A percentile compares a stretch with the other conserved stretches of the same genome.
Evolutionary conservation across 805 yeast species (phyloP).

Genomic region (Limtongia smithiae): DNA sequence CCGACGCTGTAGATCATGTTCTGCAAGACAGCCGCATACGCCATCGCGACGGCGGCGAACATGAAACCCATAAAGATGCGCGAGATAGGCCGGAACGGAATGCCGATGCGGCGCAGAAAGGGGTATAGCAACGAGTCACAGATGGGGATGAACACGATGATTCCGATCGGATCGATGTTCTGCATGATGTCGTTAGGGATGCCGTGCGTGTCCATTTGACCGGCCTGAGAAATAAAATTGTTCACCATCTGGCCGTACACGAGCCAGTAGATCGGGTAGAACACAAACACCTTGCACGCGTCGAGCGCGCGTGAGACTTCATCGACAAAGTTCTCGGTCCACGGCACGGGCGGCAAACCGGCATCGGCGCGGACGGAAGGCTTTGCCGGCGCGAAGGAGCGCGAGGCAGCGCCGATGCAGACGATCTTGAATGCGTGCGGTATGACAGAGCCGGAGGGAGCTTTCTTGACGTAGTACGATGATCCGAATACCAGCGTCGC

Average conservation of each 20-base stretch:
- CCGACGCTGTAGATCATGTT: constrained; percentile 64
- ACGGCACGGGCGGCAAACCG: constrained; percentile 41
- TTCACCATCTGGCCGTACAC: constrained; percentile 70
- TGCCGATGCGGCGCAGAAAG: constrained; percentile 44
- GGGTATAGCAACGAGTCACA: constrained; percentile 61
- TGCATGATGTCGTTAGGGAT: constrained; percentile 78
- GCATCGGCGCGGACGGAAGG: constrained; percentile 52
- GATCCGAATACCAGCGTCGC: constrained; percentile 51
- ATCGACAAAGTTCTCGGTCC: constrained; percentile 71
- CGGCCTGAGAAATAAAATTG: constrained; percentile 72
- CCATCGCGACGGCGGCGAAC: constrained; percentile 62
- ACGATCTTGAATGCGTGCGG: constrained; percentile 50
- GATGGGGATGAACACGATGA: constrained; percentile 74
- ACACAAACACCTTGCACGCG: constrained; percentile 70
- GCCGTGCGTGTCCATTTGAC: constrained; percentile 68
- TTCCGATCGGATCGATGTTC: constrained; percentile 69
- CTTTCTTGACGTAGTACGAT: constrained; percentile 53
- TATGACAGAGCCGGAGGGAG: constrained; percentile 60
- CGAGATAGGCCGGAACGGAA: constrained; percentile 65
- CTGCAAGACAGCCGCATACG: constrained; percentile 73
- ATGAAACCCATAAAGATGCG: constrained; percentile 69
- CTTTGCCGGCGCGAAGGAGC: constrained; percentile 53
- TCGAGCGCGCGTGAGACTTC: constrained; percentile 61
- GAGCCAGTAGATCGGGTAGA: constrained; percentile 72
- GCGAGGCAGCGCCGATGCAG: constrained; percentile 44